Evolutionary conservation across 805 yeast species (phyloP), one percentile per base, ranked within the genome.

Genomic region (Teunomyces funiuensis): DNA sequence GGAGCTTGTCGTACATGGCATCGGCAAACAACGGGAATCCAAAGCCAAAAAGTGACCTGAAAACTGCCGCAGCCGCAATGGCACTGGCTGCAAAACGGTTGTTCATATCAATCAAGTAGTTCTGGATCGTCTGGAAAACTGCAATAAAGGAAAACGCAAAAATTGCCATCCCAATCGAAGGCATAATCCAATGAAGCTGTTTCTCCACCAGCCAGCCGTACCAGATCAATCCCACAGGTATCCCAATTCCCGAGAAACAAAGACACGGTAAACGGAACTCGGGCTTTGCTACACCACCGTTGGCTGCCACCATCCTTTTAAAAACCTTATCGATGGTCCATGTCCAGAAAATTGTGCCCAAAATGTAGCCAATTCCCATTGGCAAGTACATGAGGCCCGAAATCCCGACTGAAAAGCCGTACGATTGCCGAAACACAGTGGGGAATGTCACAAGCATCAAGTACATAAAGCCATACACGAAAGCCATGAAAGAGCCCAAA

Each of bases 31-130:
- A 47, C 2, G 73, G 73, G 51, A 68, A 66, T 33, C 54, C 48
- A 40, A 66, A 66, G 9, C 72, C 73, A 49, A 67, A 63, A 13
- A 62, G 47, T 15, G 65, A 63, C 37, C 73, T 52, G 49, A 67
- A 66, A 22, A 68, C 54, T n/a, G 72, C 70, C 3, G 70, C 70
- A 2, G 73, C 71, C 2, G 73, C 72, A 4, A 68, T 62, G 11
- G 71, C 59, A 26, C 64, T 56, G 9, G 73, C 72, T 15, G 70
- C 67, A 37, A 60, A 65, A 34, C 61, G 42, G 7, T 60, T 60
- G 45, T 65, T 65, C 70, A 65, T 66, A 41, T 68, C 72, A 40
- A 67, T 66, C 41, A 67, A 52, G 45, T 67, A 66, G 36, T 59
- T 59, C 45, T 66, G 73, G 29, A 61, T 59, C 1, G 65, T 50